A percentile compares a stretch with the other conserved stretches of the same genome.
Evolutionary conservation across 2,329 filamentous ascomycete species (phyloP).

Genomic region (Penicillium sp.): DNA sequence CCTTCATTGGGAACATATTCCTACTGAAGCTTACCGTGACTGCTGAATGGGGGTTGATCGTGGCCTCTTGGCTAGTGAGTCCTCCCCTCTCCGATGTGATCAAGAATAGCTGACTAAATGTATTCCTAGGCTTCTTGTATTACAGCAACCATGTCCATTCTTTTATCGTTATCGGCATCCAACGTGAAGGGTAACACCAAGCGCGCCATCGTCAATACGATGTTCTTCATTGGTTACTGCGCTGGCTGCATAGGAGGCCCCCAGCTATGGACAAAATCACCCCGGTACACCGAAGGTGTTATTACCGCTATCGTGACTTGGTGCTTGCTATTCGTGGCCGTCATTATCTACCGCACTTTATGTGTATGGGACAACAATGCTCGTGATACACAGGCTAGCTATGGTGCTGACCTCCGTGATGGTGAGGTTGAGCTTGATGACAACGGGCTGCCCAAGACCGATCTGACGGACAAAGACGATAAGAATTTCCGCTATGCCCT

Average conservation of each 20-base stretch:
- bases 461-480: slow-evolving; percentile 16
- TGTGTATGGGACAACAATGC: slow-evolving; percentile 14
- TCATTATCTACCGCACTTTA: slow-evolving; percentile 14
- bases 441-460: slow-evolving; percentile 12
- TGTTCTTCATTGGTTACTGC: slow-evolving; percentile 55
- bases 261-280: slow-evolving; percentile 48
- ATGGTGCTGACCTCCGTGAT: neutral
- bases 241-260: slow-evolving; percentile 49
- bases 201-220: slow-evolving; percentile 46
- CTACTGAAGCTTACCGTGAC: slow-evolving; percentile 43
- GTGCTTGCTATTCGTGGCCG: slow-evolving; percentile 15
- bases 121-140: slow-evolving; percentile 42
- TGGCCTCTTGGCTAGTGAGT: slow-evolving; percentile 48
- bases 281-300: slow-evolving; percentile 49
- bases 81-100: neutral
- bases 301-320: slow-evolving; percentile 39
- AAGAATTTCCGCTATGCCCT: slow-evolving; percentile 11
- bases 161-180: slow-evolving; percentile 48
- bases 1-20: slow-evolving; percentile 47
- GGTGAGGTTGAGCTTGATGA: slow-evolving; percentile 10
- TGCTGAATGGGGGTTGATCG: slow-evolving; percentile 51
- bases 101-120: neutral
- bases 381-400: slow-evolving; percentile 10
- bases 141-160: slow-evolving; percentile 43
- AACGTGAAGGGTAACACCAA: slow-evolving; percentile 57